phyloP scores from a whole-genome alignment of 2,329 filamentous ascomycete genomes.

The Penicillium sp. region DNA sequence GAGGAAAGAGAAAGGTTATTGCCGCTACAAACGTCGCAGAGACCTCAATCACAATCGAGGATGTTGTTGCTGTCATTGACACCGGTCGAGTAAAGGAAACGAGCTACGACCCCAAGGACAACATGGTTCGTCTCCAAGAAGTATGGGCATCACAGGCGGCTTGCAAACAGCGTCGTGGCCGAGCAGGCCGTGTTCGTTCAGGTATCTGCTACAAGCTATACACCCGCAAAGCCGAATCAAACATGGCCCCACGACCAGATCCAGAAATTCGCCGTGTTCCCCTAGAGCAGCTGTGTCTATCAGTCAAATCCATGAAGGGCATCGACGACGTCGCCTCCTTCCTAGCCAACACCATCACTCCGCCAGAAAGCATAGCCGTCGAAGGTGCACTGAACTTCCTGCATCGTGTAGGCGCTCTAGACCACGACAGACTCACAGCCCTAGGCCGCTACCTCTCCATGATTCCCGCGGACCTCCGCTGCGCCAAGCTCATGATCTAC shows the following conservation, averaged over 20 bases:
- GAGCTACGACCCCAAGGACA: conserved; percentile 84
- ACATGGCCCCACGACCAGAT: conserved; percentile 85
- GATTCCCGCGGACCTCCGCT: conserved; percentile 89
- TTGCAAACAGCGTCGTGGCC: conserved; percentile 88
- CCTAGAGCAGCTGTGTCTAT: conserved; percentile 88
- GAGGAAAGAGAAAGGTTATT: conserved; percentile 84
- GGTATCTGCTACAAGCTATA: conserved; percentile 95
- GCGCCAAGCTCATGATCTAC: conserved; percentile 92
- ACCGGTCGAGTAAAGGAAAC: conserved; percentile 96
- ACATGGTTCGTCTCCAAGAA: conserved; percentile 91
- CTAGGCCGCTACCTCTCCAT: conserved; percentile 90
- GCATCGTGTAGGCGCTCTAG: conserved; percentile 80
- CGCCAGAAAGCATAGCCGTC: conserved; percentile 80
- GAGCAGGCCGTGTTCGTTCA: conserved; percentile 87
- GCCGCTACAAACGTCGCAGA: conserved; percentile 96
- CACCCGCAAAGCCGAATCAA: conserved; percentile 75
- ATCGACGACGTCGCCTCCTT: conserved; percentile 78
- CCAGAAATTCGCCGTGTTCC: conserved; percentile 93
- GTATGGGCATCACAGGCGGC: conserved; percentile 93
- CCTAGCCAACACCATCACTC: conserved; percentile 81
- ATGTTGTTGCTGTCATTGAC: conserved; percentile 94
- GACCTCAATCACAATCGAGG: conserved; percentile 97
- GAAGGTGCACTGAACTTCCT: conserved; percentile 79
- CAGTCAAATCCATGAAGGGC: conserved; percentile 86
- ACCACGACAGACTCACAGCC: conserved; percentile 81